Percentiles rank a stretch among this genome's conserved stretches.
Evolutionary conservation across 163 green algal species (phyloP).

Genomic region (Trebouxiophyceae sp.): DNA sequence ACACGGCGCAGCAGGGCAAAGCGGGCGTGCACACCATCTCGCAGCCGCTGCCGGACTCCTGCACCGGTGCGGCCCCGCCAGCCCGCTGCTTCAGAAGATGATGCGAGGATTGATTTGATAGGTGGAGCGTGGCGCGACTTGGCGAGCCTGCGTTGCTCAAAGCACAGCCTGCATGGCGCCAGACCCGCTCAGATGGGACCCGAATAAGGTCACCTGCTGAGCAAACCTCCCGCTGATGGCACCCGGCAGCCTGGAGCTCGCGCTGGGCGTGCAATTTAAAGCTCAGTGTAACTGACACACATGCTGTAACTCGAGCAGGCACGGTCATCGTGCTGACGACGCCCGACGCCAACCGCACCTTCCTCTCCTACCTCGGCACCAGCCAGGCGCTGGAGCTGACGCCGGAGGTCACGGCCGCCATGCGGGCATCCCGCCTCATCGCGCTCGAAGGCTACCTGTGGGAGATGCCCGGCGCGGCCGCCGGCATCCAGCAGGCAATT

Average conservation of each 20-base stretch:
- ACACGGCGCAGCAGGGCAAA: conserved; percentile 54
- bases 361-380: conserved; percentile 76
- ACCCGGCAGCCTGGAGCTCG: too few species aligned
- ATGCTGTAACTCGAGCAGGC: conserved; percentile 32
- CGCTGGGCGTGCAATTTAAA: too few species aligned
- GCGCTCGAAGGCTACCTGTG: conserved; percentile 82
- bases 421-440: conserved; percentile 39
- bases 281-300: not conserved
- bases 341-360: conserved; percentile 83
- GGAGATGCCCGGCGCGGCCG: conserved; percentile 54
- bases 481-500: conserved; percentile 12
- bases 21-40: conserved; percentile 72
- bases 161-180: too few species aligned
- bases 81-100: not conserved
- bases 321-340: conserved; percentile 91
- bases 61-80: conserved; percentile 34
- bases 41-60: conserved; percentile 24
- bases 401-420: conserved; percentile 24
- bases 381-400: conserved; percentile 23
- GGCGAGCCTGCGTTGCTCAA: not conserved
- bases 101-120: conserved; percentile 1
- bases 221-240: too few species aligned
- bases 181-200: too few species aligned
- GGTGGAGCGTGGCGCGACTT: not conserved
- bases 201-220: not conserved